Conservation (phyloP, 148 eudicot species). For the Nyssa sinensis region DNA sequence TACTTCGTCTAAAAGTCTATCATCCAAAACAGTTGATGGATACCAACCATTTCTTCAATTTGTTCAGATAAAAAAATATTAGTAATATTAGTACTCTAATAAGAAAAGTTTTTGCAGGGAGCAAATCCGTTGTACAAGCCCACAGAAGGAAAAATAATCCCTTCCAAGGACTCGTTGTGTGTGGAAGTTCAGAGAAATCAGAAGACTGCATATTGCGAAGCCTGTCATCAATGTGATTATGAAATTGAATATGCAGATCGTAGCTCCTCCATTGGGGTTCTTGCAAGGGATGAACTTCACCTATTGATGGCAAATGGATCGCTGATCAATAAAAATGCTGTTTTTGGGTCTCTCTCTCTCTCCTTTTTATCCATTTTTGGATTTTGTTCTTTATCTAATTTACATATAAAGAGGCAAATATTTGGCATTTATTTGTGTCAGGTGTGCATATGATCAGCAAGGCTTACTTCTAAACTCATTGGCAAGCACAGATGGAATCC, state of each 20-base stretch:
- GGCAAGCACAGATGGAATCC: conserved; percentile 57
- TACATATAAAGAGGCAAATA: not conserved
- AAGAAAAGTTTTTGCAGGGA: conserved; percentile 41
- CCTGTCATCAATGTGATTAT: conserved; percentile 60
- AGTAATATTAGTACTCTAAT: not conserved
- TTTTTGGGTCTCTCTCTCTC: conserved; percentile 41
- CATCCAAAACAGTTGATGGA: not conserved
- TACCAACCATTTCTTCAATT: not conserved
- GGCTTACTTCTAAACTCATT: conserved; percentile 54
- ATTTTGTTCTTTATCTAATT: conserved; percentile 1
- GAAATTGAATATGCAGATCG: conserved; percentile 69
- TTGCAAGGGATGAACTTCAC: conserved; percentile 52
- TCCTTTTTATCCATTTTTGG: not conserved
- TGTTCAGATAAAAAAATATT: not conserved
- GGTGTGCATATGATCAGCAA: conserved; percentile 74
- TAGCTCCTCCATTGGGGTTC: conserved; percentile 65
- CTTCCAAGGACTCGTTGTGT: conserved; percentile 42
- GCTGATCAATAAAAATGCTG: conserved; percentile 31
- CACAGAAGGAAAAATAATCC: conserved; percentile 33
- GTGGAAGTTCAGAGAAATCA: conserved; percentile 42
- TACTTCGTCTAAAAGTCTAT: too few species aligned
- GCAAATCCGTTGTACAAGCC: conserved; percentile 66
- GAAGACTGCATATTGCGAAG: conserved; percentile 27
- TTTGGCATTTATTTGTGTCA: conserved; percentile 11
- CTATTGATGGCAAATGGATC: conserved; percentile 45